phyloP scores from a whole-genome alignment of 345 rosid genomes.

The Theobroma cacao region DNA sequence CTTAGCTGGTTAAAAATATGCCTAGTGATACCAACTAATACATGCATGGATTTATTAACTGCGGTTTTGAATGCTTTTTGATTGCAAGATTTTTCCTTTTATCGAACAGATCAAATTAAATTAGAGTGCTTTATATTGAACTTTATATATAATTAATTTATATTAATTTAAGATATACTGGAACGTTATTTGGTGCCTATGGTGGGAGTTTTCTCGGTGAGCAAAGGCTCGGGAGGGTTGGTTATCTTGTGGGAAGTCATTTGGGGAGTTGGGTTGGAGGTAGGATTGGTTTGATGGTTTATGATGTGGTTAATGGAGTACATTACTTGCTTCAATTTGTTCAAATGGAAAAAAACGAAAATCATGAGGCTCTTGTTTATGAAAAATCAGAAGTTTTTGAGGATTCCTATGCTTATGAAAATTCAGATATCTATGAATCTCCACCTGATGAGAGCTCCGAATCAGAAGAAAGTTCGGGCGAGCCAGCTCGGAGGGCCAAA shows the following conservation, averaged over 20 bases:
- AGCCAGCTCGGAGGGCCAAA: no score
- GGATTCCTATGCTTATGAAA: constrained; percentile 8
- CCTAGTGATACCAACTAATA: no score
- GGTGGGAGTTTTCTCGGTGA: constrained; percentile 75
- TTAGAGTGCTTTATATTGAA: no score
- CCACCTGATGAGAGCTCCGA: background rate
- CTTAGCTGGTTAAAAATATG: no score
- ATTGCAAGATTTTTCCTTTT: no score
- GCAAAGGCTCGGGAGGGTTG: constrained; percentile 74
- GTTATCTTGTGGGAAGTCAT: constrained; percentile 88
- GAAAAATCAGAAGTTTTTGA: background rate
- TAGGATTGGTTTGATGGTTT: constrained; percentile 85
- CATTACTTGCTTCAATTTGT: constrained; percentile 36
- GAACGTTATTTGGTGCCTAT: constrained; percentile 91
- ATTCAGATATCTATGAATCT: constrained; percentile 3
- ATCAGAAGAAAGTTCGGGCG: no score
- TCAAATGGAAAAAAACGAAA: background rate
- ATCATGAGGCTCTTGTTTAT: background rate
- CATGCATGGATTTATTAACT: no score
- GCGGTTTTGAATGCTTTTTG: no score
- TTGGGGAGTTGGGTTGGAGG: constrained; percentile 98
- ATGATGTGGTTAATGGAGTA: constrained; percentile 78
- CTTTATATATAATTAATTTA: no score
- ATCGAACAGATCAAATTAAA: no score
- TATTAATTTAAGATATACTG: no score